A percentile compares a stretch with the other conserved stretches of the same genome.
These are phyloP conservation scores for Fusarium duplospermum DNA, from an alignment of 2,329 filamentous ascomycete species.

Conservation along the genomic window DNA sequence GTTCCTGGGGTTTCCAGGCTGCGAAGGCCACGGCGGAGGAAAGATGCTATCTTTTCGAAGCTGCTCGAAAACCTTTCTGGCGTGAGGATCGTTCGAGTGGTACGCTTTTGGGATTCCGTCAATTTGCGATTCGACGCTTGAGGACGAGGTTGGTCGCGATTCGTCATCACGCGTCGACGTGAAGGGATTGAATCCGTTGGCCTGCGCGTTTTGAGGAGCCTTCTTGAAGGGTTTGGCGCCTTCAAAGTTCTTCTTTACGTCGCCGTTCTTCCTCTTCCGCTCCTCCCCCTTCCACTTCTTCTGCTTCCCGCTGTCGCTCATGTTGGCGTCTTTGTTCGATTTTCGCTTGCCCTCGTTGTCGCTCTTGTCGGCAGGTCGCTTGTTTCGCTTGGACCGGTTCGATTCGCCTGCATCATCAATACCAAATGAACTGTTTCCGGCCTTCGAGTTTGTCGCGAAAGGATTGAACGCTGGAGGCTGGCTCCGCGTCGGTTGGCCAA, in stretches of 20 bases:
- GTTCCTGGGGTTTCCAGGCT: slow-evolving; percentile 64
- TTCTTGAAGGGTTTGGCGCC: slow-evolving; percentile 26
- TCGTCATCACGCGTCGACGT: slow-evolving; percentile 30
- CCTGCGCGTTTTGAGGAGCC: slow-evolving; percentile 24
- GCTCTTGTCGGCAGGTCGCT: slow-evolving; percentile 43
- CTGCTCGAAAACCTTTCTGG: slow-evolving; percentile 63
- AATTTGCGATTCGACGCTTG: slow-evolving; percentile 36
- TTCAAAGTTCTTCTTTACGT: slow-evolving; percentile 33
- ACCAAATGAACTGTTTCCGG: slow-evolving; percentile 47
- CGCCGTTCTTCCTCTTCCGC: slow-evolving; percentile 39
- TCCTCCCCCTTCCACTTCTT: slow-evolving; percentile 41
- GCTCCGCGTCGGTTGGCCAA: slow-evolving; percentile 51
- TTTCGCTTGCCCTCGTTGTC: slow-evolving; percentile 43
- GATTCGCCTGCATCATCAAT: slow-evolving; percentile 46
- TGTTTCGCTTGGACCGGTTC: slow-evolving; percentile 43
- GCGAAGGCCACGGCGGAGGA: slow-evolving; percentile 66
- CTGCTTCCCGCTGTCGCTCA: slow-evolving; percentile 41
- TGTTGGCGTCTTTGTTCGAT: slow-evolving; percentile 38
- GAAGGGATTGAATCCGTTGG: slow-evolving; percentile 35
- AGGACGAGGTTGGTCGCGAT: slow-evolving; percentile 43
- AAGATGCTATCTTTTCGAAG: slow-evolving; percentile 66
- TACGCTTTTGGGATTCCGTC: slow-evolving; percentile 31
- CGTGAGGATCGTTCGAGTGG: slow-evolving; percentile 54
- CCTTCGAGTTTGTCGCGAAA: slow-evolving; percentile 46
- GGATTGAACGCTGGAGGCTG: slow-evolving; percentile 51